Conservation (phyloP, 306 rosid genomes). For the Castanospermum australe region DNA sequence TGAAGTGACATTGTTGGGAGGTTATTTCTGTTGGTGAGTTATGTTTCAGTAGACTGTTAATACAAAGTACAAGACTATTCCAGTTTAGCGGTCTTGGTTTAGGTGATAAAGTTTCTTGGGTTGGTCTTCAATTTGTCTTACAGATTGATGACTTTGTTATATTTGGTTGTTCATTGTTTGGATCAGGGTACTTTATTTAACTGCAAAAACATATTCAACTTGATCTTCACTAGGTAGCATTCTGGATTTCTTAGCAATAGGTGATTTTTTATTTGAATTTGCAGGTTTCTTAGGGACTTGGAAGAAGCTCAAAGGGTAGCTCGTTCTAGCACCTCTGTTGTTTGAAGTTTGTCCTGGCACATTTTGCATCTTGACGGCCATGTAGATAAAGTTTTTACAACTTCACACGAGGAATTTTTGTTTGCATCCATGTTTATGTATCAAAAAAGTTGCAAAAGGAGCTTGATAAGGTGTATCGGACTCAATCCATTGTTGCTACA, state of each 20-base stretch:
- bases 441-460: constrained; percentile 18
- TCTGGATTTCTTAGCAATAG: constrained; percentile 25
- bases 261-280: constrained; percentile 3
- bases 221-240: background rate
- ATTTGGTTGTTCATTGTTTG: background rate
- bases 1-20: background rate
- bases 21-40: background rate
- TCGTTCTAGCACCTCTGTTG: constrained; percentile 53
- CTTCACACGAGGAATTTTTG: constrained; percentile 20
- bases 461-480: constrained; percentile 27
- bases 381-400: constrained; percentile 22
- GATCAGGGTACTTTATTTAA: constrained; percentile 20
- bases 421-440: constrained; percentile 16
- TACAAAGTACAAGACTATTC: background rate
- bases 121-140: constrained; percentile 3
- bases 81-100: background rate
- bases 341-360: constrained; percentile 44
- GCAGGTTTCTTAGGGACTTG: constrained; percentile 90
- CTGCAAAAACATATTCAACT: background rate
- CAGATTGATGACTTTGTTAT: background rate
- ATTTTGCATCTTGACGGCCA: constrained; percentile 24
- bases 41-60: background rate
- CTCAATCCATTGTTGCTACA: constrained; percentile 15
- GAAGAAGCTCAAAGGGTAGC: constrained; percentile 91
- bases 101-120: background rate